Base-by-base conservation (phyloP, 176 grass and related monocot species). In the Rhynchospora pubera region DNA sequence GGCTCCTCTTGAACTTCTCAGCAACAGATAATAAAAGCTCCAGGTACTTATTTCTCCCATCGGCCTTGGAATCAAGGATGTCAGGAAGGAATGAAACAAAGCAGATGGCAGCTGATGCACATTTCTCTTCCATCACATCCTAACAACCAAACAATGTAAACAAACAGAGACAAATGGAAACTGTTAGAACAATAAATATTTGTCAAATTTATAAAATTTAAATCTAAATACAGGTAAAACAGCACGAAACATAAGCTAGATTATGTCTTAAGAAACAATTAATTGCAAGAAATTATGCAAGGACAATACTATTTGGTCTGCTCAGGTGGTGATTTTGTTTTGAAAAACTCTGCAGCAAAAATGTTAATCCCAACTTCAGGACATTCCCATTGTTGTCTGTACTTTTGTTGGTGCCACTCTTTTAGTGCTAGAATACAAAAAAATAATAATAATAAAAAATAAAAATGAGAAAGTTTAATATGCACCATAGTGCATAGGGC, bases 31-130 rank as follows among this genome's bases (percentile, higher is more conserved):
- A 88, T 63, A 96, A 84, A 26, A 93, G 57, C 45, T 91, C 93
- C 80, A 99, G 91, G 62, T 99, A 96, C 43, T 93, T 96, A 70
- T 91, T 93, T 86, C 97, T 96, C 88, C 97, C 97, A 46, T 96
- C 93, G 13, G 97, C 97, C 84, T 93, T 99, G 15, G 97, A 99
- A 84, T 99, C 97, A 84, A 99, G 84, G 77, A 99, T 96, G 79
- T 99, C 92, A 87, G 97, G 97, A 60, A 99, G 97, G 80, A 99
- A 99, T 45, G 97, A 92, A 59, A 96, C 93, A 90, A 99, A 99
- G 79, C 97, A 99, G 87, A 99, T 99, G 53, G 97, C 97, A 79
- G 97, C 89, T 65, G 93, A 90, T 85, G 93, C 86, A 74, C 97
- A 99, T 79, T 93, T 99, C 65, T 95, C 91, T 84, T 99, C 97